Percentiles rank a stretch among this genome's conserved stretches.
Evolutionary conservation across 768 basidiomycete species (phyloP).

Genomic region (Leccinum truebloodii): DNA sequence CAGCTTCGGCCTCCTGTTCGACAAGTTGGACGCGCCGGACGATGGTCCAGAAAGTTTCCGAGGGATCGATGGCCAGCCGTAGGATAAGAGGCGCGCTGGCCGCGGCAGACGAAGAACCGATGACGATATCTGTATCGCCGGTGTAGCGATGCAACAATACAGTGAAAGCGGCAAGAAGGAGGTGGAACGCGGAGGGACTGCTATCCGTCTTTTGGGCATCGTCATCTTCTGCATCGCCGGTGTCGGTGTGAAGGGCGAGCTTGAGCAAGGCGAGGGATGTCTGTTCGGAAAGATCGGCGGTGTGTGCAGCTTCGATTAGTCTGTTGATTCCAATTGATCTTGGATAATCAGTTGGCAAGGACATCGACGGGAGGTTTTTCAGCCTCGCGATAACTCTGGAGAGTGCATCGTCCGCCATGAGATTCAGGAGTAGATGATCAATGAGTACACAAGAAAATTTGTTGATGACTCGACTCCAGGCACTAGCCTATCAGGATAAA

Average conservation of each 20-base stretch:
- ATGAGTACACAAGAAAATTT: constrained; percentile 5
- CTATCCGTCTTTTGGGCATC: constrained; percentile 40
- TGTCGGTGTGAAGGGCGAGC: constrained; percentile 73
- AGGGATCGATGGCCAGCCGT: constrained; percentile 77
- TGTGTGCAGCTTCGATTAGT: constrained; percentile 82
- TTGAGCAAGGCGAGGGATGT: constrained; percentile 80
- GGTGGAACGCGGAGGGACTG: constrained; percentile 83
- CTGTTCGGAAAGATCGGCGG: constrained; percentile 68
- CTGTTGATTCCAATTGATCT: constrained; percentile 71
- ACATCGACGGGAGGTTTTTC: constrained; percentile 83
- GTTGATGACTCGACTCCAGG: constrained; percentile 7
- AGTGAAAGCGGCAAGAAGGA: constrained; percentile 89
- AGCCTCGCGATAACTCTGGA: constrained; percentile 63
- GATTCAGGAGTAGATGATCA: not conserved
- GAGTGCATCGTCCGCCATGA: constrained; percentile 32
- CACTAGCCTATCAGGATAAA: not conserved
- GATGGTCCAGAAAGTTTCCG: constrained; percentile 87
- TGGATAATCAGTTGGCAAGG: constrained; percentile 95
- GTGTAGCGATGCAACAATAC: constrained; percentile 93
- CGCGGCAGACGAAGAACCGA: constrained; percentile 82
- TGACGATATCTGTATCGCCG: constrained; percentile 90
- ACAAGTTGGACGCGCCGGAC: constrained; percentile 83
- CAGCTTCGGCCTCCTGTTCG: constrained; percentile 79
- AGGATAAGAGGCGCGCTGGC: constrained; percentile 81
- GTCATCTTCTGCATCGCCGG: constrained; percentile 49